Evolutionary conservation across 139 green algal species (phyloP).

Genomic region (Diplosphaera chodatii): DNA sequence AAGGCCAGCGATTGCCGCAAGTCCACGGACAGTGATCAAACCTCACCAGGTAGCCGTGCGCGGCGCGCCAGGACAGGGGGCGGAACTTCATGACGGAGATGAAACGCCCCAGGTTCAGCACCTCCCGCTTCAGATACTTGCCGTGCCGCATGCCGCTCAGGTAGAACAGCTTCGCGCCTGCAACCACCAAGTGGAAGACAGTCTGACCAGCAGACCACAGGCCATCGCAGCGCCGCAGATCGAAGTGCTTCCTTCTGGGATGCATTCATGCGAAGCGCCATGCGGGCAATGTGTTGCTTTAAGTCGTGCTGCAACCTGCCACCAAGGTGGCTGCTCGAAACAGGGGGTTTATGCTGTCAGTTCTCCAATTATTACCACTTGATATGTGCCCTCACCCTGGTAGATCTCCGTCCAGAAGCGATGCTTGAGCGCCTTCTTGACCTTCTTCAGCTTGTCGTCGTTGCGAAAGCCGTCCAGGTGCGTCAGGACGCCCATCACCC

Average conservation of each 20-base stretch:
- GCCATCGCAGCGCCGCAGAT: no score
- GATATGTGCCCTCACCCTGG: conserved; percentile 45
- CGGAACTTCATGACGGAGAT: conserved; percentile 89
- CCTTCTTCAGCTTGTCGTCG: conserved; percentile 75
- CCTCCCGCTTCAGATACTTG: conserved; percentile 79
- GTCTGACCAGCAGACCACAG: no score
- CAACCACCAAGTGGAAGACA: not conserved
- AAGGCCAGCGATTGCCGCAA: no score
- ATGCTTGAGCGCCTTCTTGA: conserved; percentile 92
- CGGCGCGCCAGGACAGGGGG: conserved; percentile 85
- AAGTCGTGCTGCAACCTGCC: no score
- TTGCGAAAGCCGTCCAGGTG: conserved; percentile 94
- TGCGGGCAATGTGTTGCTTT: no score
- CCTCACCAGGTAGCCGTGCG: conserved; percentile 85
- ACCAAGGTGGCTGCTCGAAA: no score
- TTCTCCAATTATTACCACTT: no score
- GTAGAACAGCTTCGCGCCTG: conserved; percentile 97
- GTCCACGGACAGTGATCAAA: conserved; percentile 35
- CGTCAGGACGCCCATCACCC: conserved; percentile 99
- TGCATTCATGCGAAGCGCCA: no score
- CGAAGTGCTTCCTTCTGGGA: no score
- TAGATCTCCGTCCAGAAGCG: conserved; percentile 98
- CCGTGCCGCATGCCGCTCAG: conserved; percentile 82
- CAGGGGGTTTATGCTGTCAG: no score
- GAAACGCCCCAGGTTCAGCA: conserved; percentile 93